These are phyloP conservation scores for Stachybotrys echinatus DNA, from an alignment of 2,329 filamentous ascomycete genomes.

Conservation along the genomic window DNA sequence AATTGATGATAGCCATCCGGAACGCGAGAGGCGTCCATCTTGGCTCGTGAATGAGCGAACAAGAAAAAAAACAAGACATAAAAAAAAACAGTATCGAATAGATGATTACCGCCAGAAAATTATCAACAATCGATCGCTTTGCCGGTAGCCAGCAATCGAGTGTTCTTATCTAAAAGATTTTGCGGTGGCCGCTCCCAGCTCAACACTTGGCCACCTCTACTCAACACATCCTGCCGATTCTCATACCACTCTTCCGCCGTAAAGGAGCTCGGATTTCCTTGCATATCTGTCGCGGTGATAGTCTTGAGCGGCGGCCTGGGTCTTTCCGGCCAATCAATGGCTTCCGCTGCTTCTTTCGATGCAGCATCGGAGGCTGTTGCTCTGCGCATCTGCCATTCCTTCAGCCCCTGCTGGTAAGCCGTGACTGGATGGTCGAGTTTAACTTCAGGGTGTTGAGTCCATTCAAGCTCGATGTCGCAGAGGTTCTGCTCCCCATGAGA, in stretches of 20 bases:
- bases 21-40: no score
- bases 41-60: no score
- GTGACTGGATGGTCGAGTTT: conserved; percentile 21
- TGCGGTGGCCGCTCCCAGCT: conserved; percentile 18
- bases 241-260: conserved; percentile 6
- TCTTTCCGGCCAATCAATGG: conserved; percentile 13
- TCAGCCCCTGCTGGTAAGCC: conserved; percentile 15
- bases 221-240: conserved; percentile 8
- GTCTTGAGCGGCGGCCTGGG: conserved; percentile 7
- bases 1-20: no score
- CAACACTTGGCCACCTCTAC: conserved; percentile 10
- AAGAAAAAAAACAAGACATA: no score
- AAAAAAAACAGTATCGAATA: no score
- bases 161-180: conserved; percentile 4
- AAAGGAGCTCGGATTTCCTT: conserved; percentile 1
- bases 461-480: conserved; percentile 12
- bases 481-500: conserved; percentile 18
- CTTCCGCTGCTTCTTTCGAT: conserved; percentile 1
- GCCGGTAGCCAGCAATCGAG: conserved; percentile 7
- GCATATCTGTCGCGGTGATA: neutral
- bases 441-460: conserved; percentile 24
- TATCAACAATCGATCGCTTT: conserved; percentile 5
- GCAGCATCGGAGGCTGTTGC: conserved; percentile 1
- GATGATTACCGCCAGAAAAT: no score
- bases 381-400: conserved; percentile 15